Conservation (phyloP, 129 eudicot species). For the Chrysanthemum seticuspe region DNA sequence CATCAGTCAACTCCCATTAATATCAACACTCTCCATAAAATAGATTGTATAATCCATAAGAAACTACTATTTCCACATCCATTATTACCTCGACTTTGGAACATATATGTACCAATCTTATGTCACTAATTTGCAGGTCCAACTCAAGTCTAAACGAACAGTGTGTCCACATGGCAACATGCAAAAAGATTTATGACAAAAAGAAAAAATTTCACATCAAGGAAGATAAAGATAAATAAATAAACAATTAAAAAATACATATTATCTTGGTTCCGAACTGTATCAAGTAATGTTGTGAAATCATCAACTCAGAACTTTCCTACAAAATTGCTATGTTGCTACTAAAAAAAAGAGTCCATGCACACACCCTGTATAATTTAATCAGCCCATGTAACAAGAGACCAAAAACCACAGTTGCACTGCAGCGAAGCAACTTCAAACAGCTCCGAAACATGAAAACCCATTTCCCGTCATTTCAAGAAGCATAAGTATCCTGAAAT, state of each 20-base stretch:
- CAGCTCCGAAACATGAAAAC: not conserved
- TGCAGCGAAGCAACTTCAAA: not conserved
- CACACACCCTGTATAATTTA: not conserved
- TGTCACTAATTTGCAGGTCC: too few species aligned
- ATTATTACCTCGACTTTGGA: too few species aligned
- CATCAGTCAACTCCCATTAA: too few species aligned
- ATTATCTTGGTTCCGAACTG: not conserved
- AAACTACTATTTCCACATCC: too few species aligned
- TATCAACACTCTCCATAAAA: too few species aligned
- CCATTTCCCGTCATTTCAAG: not conserved
- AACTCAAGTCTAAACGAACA: not conserved
- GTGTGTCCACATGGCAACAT: not conserved
- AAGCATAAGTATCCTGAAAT: not conserved
- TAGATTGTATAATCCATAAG: too few species aligned
- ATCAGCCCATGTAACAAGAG: not conserved
- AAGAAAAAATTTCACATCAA: not conserved
- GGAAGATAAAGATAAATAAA: not conserved
- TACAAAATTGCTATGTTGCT: not conserved
- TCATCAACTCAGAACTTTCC: not conserved
- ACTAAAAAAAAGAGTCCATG: not conserved
- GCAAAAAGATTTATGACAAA: not conserved
- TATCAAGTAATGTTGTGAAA: not conserved
- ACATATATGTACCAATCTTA: too few species aligned
- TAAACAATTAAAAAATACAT: not conserved
- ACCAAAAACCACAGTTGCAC: not conserved